phyloP scores from a whole-genome alignment of 108 stramenopile genomes.

The Stephanodiscus minutulus region DNA sequence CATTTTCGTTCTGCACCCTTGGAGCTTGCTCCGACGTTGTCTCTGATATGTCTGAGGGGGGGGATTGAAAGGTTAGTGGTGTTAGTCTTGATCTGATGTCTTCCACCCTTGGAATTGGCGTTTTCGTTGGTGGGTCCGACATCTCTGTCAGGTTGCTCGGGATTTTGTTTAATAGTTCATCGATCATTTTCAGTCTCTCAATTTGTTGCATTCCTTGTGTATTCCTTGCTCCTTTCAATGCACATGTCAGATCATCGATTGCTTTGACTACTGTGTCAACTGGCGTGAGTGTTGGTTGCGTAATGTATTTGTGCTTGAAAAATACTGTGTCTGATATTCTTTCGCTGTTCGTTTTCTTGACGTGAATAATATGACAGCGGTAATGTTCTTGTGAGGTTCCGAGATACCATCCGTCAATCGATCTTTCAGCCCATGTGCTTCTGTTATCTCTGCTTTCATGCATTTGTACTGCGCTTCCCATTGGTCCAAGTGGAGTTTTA shows the following conservation, averaged over 20 bases:
- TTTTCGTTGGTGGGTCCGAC: no score
- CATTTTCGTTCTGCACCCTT: no score
- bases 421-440: background rate
- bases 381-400: background rate
- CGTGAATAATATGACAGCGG: background rate
- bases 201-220: no score
- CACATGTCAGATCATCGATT: background rate
- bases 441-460: background rate
- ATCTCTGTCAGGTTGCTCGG: no score
- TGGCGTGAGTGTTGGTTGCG: background rate
- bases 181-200: no score
- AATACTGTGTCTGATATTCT: slow-evolving; percentile 1
- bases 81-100: no score
- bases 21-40: no score
- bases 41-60: no score
- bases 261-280: background rate
- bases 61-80: no score
- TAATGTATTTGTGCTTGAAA: slow-evolving; percentile 1
- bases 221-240: background rate
- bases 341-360: background rate
- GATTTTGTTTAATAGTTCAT: background rate
- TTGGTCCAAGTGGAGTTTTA: background rate
- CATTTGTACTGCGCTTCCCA: background rate
- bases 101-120: no score
- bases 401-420: background rate